phyloP scores from a whole-genome alignment of 306 rosid species.

The Trifolium repens region DNA sequence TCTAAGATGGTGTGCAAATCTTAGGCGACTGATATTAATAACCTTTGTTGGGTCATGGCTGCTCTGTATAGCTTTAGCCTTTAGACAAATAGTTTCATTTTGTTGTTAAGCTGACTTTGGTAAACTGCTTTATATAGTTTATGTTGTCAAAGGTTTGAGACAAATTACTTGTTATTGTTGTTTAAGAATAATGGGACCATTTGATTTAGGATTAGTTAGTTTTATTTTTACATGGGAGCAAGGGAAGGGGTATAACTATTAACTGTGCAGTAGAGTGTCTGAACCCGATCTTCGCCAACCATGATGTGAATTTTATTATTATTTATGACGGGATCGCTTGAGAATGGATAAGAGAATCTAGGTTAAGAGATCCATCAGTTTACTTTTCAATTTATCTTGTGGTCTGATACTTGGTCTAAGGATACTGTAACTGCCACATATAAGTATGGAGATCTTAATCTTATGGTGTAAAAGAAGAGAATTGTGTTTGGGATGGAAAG shows the following conservation, averaged over 20 bases:
- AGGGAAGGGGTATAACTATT: background rate
- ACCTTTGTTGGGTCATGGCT: background rate
- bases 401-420: background rate
- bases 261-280: background rate
- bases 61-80: background rate
- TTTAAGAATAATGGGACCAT: background rate
- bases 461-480: background rate
- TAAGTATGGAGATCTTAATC: background rate
- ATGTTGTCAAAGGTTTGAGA: conserved; percentile 19
- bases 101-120: background rate
- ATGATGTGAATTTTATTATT: background rate
- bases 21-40: background rate
- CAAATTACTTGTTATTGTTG: background rate
- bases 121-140: background rate
- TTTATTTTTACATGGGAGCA: background rate
- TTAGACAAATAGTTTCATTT: background rate
- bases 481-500: background rate
- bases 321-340: background rate
- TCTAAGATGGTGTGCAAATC: background rate
- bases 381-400: background rate
- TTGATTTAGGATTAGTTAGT: background rate
- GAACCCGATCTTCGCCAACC: background rate
- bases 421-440: background rate
- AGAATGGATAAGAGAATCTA: background rate
- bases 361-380: background rate